phyloP scores from a whole-genome alignment of 1,284 basidiomycete genomes.

The Leccinum huronense region DNA sequence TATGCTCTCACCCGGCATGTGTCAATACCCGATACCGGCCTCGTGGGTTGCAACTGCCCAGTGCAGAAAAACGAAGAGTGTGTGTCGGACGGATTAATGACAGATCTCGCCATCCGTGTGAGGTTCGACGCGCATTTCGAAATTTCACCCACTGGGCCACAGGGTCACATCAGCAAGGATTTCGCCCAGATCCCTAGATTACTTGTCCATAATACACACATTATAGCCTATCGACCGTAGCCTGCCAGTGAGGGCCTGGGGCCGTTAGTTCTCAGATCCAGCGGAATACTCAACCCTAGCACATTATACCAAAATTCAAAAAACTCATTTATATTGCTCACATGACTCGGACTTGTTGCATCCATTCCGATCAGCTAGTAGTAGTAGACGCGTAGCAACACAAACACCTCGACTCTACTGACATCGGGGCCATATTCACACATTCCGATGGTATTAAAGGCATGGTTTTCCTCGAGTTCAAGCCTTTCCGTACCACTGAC shows the following conservation, averaged over 20 bases:
- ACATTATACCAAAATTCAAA: too few relatives aligned
- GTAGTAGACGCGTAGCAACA: background rate
- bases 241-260: too few relatives aligned
- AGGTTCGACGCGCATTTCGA: background rate
- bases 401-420: background rate
- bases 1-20: background rate
- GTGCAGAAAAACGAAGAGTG: background rate
- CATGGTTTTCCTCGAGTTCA: background rate
- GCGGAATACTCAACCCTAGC: too few relatives aligned
- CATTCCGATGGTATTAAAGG: background rate
- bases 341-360: background rate
- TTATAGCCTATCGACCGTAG: background rate
- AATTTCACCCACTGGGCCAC: too few relatives aligned
- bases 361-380: background rate
- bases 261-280: too few relatives aligned
- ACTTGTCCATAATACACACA: background rate
- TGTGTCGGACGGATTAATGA: background rate
- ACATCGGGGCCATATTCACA: background rate
- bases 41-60: background rate
- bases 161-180: background rate
- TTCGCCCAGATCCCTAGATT: background rate
- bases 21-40: background rate
- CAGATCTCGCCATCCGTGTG: background rate
- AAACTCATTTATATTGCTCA: background rate
- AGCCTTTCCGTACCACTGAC: background rate